These are phyloP conservation scores for Bipolaris gigantea DNA, from an alignment of 2,329 filamentous ascomycete species.

Conservation along the genomic window DNA sequence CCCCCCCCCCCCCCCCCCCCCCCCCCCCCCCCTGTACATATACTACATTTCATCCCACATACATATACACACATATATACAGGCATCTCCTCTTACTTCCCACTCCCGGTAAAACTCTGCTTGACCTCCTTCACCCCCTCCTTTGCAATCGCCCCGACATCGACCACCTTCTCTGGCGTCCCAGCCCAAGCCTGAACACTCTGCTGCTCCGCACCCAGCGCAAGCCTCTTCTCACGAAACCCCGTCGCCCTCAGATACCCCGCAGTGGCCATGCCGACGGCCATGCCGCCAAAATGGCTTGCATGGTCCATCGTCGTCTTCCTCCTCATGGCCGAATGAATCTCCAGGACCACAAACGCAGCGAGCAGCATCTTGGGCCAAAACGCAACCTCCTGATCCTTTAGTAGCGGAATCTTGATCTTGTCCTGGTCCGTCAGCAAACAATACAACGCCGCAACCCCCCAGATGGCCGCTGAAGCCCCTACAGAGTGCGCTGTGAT, in stretches of 20 bases:
- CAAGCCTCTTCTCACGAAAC: constrained; percentile 19
- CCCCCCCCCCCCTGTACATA: constrained; percentile 53
- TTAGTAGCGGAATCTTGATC: constrained; percentile 37
- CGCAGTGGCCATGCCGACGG: constrained; percentile 28
- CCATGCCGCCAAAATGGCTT: constrained; percentile 43
- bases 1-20: constrained; percentile 71
- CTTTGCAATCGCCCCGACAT: constrained; percentile 28
- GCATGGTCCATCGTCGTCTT: constrained; percentile 37
- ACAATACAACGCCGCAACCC: constrained; percentile 34
- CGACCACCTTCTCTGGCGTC: constrained; percentile 24
- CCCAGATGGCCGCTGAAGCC: constrained; percentile 41
- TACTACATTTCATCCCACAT: neutral
- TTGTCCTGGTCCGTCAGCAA: constrained; percentile 37
- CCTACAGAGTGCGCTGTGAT: constrained; percentile 38
- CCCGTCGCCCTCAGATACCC: constrained; percentile 33
- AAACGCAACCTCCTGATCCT: constrained; percentile 31
- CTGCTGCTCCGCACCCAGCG: neutral
- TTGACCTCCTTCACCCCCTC: constrained; percentile 36
- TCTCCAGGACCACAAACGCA: constrained; percentile 32
- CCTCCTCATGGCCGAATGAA: constrained; percentile 18
- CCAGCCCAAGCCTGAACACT: constrained; percentile 15
- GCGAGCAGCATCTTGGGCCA: constrained; percentile 37
- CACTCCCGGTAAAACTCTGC: constrained; percentile 33
- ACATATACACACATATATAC: no score
- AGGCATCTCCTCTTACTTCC: neutral